Percentiles rank a stretch among this genome's conserved stretches.
Conservation (phyloP, 306 rosid genomes). For the Coriaria nepalensis region DNA sequence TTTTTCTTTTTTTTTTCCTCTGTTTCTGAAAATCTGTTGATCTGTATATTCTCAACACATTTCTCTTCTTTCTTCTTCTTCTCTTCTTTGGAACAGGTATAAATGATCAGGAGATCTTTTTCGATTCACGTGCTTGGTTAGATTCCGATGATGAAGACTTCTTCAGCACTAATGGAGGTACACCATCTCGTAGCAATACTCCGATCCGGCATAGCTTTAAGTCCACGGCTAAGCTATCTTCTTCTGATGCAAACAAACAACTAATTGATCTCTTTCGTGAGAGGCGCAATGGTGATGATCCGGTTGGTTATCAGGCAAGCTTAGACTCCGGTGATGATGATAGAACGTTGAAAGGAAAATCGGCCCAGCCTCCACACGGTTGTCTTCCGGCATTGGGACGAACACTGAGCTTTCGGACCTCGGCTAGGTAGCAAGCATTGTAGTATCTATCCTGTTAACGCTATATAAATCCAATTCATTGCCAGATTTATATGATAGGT, state of each 20-base stretch:
- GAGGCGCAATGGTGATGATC: conserved; percentile 14
- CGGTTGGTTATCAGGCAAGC: neutral
- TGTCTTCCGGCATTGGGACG: conserved; percentile 26
- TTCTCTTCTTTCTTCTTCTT: neutral
- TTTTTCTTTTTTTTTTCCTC: too few relatives aligned
- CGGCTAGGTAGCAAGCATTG: too few relatives aligned
- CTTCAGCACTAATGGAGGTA: conserved; percentile 31
- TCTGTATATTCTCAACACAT: too few relatives aligned
- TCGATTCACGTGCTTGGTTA: conserved; percentile 17
- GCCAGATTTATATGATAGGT: neutral
- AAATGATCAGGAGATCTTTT: conserved; percentile 19
- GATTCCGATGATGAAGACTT: conserved; percentile 44
- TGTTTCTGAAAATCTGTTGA: too few relatives aligned
- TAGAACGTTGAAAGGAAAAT: conserved; percentile 15
- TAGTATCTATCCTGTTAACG: too few relatives aligned
- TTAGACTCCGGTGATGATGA: neutral
- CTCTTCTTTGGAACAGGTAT: conserved; percentile 15
- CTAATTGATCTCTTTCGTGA: conserved; percentile 35
- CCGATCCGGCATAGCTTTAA: conserved; percentile 9
- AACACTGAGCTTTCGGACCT: conserved; percentile 19
- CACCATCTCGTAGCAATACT: conserved; percentile 19
- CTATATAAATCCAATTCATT: too few relatives aligned
- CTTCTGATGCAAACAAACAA: conserved; percentile 18
- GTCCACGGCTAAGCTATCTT: conserved; percentile 2
- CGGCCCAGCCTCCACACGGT: conserved; percentile 14